A percentile compares a stretch with the other conserved stretches of the same genome.
phyloP scores from a whole-genome alignment of 1,284 basidiomycete species.

The Fomitopsis pinicola region DNA sequence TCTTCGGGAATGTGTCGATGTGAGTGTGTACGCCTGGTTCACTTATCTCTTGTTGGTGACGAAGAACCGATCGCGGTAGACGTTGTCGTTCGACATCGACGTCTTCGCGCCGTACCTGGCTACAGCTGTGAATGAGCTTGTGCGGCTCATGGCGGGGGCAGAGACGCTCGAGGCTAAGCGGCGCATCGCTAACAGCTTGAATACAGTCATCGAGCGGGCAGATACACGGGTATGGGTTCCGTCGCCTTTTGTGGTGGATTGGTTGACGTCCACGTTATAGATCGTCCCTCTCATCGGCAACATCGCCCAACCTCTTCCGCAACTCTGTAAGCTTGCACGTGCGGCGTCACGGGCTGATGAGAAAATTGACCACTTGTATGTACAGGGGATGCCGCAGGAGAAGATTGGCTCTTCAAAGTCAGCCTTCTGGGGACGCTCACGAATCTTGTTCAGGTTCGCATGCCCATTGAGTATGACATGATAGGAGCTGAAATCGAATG shows the following conservation, averaged over 20 bases:
- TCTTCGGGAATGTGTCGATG: slow-evolving; percentile 77
- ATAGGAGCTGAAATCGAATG: background rate
- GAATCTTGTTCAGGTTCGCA: slow-evolving; percentile 63
- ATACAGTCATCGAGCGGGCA: slow-evolving; percentile 68
- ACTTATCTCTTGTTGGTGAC: background rate
- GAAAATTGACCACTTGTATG: slow-evolving; percentile 4
- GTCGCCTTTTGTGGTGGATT: background rate
- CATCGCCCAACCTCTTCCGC: slow-evolving; percentile 70
- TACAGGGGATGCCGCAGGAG: slow-evolving; percentile 63
- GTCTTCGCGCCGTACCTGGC: slow-evolving; percentile 60
- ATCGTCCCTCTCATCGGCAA: slow-evolving; percentile 65
- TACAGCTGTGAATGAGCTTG: slow-evolving; percentile 53
- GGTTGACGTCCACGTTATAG: slow-evolving; percentile 30
- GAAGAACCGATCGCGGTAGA: slow-evolving; percentile 35
- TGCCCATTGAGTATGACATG: background rate
- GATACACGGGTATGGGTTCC: slow-evolving; percentile 47
- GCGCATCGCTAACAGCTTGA: slow-evolving; percentile 66
- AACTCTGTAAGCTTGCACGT: slow-evolving; percentile 57
- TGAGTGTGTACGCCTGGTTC: slow-evolving; percentile 35
- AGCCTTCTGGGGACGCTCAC: slow-evolving; percentile 71
- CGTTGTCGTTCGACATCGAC: slow-evolving; percentile 50
- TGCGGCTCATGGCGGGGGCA: slow-evolving; percentile 69
- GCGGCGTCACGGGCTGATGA: slow-evolving; percentile 4
- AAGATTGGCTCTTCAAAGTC: slow-evolving; percentile 78
- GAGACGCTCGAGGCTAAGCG: slow-evolving; percentile 79